A percentile compares a stretch with the other conserved stretches of the same genome.
Evolutionary conservation across 768 basidiomycete genomes (phyloP).

Genomic region (Amanita fuliginea): DNA sequence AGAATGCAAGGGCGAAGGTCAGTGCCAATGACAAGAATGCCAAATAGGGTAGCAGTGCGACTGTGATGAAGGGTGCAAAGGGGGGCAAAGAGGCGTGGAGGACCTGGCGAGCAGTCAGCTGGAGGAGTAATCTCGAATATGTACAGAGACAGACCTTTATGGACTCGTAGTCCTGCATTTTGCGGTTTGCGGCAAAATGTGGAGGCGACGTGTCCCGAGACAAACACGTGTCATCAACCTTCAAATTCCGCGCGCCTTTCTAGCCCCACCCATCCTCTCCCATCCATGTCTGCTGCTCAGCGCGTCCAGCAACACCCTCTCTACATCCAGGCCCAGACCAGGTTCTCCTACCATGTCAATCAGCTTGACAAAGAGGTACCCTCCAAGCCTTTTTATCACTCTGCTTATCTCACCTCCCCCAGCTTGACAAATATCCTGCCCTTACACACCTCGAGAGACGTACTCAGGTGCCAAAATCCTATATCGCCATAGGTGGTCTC

Average conservation of each 20-base stretch:
- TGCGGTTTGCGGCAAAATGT: too few species aligned
- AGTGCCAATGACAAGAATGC: slow-evolving; percentile 61
- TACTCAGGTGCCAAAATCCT: slow-evolving; percentile 90
- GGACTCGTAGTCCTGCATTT: slow-evolving; percentile 40
- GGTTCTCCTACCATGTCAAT: slow-evolving; percentile 68
- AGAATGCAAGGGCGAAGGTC: slow-evolving; percentile 82
- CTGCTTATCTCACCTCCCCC: slow-evolving; percentile 9
- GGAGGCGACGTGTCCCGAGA: slow-evolving; percentile 13
- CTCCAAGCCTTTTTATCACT: slow-evolving; percentile 7
- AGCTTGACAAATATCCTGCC: slow-evolving; percentile 82
- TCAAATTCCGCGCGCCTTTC: slow-evolving; percentile 14
- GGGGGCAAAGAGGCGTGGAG: slow-evolving; percentile 57
- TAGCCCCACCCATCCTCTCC: slow-evolving; percentile 12
- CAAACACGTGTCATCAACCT: slow-evolving; percentile 56
- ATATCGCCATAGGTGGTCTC: slow-evolving; percentile 68
- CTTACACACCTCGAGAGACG: slow-evolving; percentile 78
- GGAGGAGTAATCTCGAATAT: neutral
- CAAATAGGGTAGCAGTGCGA: slow-evolving; percentile 57
- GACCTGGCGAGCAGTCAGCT: slow-evolving; percentile 23
- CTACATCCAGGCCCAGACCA: slow-evolving; percentile 74
- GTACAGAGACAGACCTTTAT: slow-evolving; percentile 32
- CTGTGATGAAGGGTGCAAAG: slow-evolving; percentile 63
- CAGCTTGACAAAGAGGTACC: slow-evolving; percentile 96
- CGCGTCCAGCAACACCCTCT: slow-evolving; percentile 84
- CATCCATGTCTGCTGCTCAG: slow-evolving; percentile 66